Evolutionary conservation across 345 rosid genomes (phyloP).

Genomic region (Microcos paniculata): DNA sequence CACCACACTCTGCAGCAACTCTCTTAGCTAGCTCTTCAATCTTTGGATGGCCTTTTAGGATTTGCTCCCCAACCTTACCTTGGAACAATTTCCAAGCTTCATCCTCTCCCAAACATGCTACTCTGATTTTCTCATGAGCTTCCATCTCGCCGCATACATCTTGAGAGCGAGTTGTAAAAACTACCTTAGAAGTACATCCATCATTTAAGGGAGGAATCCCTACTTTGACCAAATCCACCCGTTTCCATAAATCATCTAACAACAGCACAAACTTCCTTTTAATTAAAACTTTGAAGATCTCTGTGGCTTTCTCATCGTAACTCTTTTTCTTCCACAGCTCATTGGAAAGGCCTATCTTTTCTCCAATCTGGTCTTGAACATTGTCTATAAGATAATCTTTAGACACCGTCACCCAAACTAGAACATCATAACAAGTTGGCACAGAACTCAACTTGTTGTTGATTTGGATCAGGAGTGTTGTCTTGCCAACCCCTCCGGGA

Average conservation of each 20-base stretch:
- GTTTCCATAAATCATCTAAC: slow-evolving; percentile 49
- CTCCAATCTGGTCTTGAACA: neutral
- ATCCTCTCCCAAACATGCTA: neutral
- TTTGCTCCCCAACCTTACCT: neutral
- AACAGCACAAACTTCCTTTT: slow-evolving; percentile 2
- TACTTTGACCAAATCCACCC: slow-evolving; percentile 34
- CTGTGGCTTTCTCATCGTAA: neutral
- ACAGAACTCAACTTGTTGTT: too few relatives aligned
- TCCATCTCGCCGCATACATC: slow-evolving; percentile 27
- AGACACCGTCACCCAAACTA: slow-evolving; percentile 44
- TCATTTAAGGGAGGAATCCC: slow-evolving; percentile 40
- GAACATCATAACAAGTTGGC: slow-evolving; percentile 28
- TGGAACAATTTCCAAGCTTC: neutral
- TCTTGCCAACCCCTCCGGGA: too few relatives aligned
- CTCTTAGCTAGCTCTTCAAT: neutral
- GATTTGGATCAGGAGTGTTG: too few relatives aligned
- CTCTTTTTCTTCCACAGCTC: neutral
- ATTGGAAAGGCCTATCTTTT: neutral
- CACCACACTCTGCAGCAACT: slow-evolving; percentile 20
- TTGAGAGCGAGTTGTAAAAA: slow-evolving; percentile 26
- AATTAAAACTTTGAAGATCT: neutral
- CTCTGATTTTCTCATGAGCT: slow-evolving; percentile 12
- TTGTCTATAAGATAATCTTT: neutral
- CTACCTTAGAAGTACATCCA: slow-evolving; percentile 3
- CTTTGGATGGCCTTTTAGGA: neutral